Base-by-base conservation (phyloP, 2,329 filamentous ascomycete genomes). In the Pseudophaeomoniella oleicola region DNA sequence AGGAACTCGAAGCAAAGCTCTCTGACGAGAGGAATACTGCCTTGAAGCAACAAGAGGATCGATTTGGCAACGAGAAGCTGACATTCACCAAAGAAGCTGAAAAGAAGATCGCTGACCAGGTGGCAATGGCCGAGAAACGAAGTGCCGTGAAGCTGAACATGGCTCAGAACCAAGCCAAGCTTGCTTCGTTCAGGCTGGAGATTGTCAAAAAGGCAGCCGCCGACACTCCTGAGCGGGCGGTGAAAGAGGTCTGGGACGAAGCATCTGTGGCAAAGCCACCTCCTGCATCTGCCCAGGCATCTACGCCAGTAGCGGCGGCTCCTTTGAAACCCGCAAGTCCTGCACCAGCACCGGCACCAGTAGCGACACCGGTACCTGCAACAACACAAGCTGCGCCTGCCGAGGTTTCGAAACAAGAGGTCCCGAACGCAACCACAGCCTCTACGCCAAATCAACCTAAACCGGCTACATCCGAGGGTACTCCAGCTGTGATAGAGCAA, bases 191-290 rank as follows among this genome's bases (percentile, higher is more conserved):
- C 3, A 92, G 90, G 61, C 61, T 92, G 19, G 71, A 72, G 2
- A 74, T 90, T 1, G 81, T 96, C 3, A 72, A 86, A 50, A 81
- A 75, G 33, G 87, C 88, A 10, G 85, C 81, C 0, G 70, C 69
- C n/a, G 81, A 93, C 34, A 94, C 87, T 1, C 88, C 88, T 0
- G 69, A 88, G 48, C 78, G 76, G 52, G 75, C 86, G 1, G 85
- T 96, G 3, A 72, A 65, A 6, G 86, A 94, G 56, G 87, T 94
- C 0, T 94, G 84, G 82, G 76, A 80, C 44, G 63, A 82, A 37
- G 86, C 81, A 0, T 87, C 88, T 58, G 65, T 60, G 37, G 71
- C 75, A 9, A 80, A 74, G 52, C 64, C 71, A 37, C 45, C 57
- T 14, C 54, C 64, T 14, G 49, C 54, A 36, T 45, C 52, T 31